Percentiles rank a stretch among this genome's conserved stretches.
These are phyloP conservation scores for Prunus salicina DNA, from an alignment of 306 rosid species.

Conservation along the genomic window DNA sequence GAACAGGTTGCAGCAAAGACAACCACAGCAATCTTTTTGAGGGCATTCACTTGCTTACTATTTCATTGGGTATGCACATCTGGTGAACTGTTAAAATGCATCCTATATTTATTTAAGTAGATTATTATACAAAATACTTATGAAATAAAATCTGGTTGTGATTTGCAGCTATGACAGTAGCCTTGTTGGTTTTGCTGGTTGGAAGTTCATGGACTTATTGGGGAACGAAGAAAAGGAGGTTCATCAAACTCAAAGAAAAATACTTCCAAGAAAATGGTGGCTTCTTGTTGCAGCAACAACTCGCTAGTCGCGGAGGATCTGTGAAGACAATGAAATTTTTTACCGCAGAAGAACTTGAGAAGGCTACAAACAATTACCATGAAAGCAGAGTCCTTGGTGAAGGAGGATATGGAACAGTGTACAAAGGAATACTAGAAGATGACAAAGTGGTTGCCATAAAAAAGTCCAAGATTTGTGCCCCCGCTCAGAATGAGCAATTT, in stretches of 20 bases:
- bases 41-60: neutral
- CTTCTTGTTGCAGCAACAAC: neutral
- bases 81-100: neutral
- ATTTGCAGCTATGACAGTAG: constrained; percentile 19
- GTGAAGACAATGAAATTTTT: constrained; percentile 5
- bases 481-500: constrained; percentile 19
- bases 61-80: constrained; percentile 3
- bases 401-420: constrained; percentile 25
- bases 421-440: constrained; percentile 12
- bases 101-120: neutral
- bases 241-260: constrained; percentile 13
- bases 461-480: constrained; percentile 17
- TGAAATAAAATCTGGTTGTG: neutral
- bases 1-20: constrained; percentile 4
- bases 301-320: neutral
- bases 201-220: neutral
- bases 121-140: neutral
- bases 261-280: constrained; percentile 28
- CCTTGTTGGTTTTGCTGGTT: neutral
- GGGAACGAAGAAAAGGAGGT: constrained; percentile 20
- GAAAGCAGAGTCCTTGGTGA: neutral
- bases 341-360: constrained; percentile 4
- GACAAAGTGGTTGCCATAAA: constrained; percentile 15
- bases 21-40: neutral
- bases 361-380: constrained; percentile 5